Evolutionary conservation across 495 filamentous ascomycete species (phyloP), one percentile per base, ranked within the genome.

Genomic region (Thozetella sp.): DNA sequence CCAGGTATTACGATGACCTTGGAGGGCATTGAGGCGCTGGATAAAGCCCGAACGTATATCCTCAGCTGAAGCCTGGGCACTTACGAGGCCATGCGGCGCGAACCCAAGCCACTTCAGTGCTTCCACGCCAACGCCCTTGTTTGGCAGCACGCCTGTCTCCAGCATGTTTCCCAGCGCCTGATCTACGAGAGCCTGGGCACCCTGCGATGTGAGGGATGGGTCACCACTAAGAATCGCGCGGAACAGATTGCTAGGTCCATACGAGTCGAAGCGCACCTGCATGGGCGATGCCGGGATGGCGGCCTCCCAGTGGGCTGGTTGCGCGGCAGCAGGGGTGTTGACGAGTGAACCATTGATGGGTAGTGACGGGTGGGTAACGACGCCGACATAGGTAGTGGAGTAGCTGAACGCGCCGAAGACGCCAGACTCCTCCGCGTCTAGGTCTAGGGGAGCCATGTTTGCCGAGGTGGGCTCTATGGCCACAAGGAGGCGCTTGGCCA

Each of bases 1-100:
- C 68, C 72, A 80, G 13, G 76, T 80, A 17, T 60, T 67, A 23
- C 68, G 64, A 37, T 69, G 58, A 23, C 75, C 77, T 61, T 81
- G 77, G 3, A 80, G 62, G 9, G 62, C 67, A 30, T 77, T 69
- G 22, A 79, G 48, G 46, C 69, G 57, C 61, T 71, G 65, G 19
- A 73, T 73, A 45, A 76, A 76, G 0, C 76, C 76, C 22, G 50
- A 48, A 37, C 66, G 60, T 45, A 78, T 57, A 24, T 71, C 66
- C 19, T 74, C 68, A 1, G 59, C 57, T 3, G 72, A 60, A 1
- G 67, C 68, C 2, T 65, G 67, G 20, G 67, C 65, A 34, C 62
- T 62, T 57, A 77, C 68, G 20, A 67, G 61, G 11, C 68, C 67
- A 55, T 77, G 75, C 3, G 59, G 56, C 20, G 67, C 55, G 34